Evolutionary conservation across 2,329 filamentous ascomycete species (phyloP), one percentile per base, ranked within the genome.

Genomic region (Monilinia laxa): DNA sequence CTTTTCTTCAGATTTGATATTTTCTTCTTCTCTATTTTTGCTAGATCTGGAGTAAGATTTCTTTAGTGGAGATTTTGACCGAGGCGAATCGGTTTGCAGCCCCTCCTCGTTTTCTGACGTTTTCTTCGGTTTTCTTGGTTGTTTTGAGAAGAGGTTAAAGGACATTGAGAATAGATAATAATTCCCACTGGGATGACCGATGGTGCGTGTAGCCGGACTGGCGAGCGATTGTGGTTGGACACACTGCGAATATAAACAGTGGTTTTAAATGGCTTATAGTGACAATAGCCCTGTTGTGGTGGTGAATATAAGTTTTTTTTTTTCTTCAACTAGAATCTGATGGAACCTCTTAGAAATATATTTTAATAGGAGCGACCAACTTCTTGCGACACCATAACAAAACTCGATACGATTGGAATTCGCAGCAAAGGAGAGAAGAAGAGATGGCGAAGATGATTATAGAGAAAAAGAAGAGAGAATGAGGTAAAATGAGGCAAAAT

Each of bases 91-190:
- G 9, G 64, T 57, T 66, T 65, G 65, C 51, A 66, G 55, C 52
- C 74, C 73, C 65, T 75, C 73, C 68, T 73, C 72, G 62, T 67
- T 71, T 54, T 69, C 65, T 54, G 72, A 53, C 35, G 71, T 65
- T 69, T 75, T 75, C 68, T 75, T 75, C n/a, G 74, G 64, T 71
- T 76, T 77, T 70, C 75, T 76, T 57, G 73, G 69, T 62, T 73
- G 70, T 70, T 75, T 77, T 56, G 74, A 75, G 70, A 77, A 76
- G 75, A 77, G 71, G 72, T 76, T 75, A 55, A 66, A 66, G 23
- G 64, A 66, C 64, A 65, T 65, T 65, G 64, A 65, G 64, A 65
- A 60, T 60, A 45, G 47, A 60, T 51, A 51, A 53, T 45, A 52
- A 60, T 60, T 65, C 64, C 64, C 64, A 23, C 64, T 65, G 55